Evolutionary conservation across 2,329 filamentous ascomycete genomes (phyloP).

Genomic region (Fusarium nisikadoi): DNA sequence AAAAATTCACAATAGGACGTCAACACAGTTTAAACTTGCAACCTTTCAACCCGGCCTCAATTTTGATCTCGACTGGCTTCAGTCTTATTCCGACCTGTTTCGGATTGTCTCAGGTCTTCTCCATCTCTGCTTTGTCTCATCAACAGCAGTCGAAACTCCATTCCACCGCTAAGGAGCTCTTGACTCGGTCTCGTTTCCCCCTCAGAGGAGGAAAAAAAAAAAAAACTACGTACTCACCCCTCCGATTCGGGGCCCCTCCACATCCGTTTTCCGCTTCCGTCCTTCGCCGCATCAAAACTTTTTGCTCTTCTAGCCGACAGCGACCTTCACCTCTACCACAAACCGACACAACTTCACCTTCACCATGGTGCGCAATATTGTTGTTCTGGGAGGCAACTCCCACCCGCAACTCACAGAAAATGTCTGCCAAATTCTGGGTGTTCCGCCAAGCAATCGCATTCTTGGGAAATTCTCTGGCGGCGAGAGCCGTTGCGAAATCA

Average conservation of each 20-base stretch:
- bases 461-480: constrained; percentile 94
- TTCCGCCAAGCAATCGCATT: constrained; percentile 85
- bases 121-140: constrained; percentile 1
- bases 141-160: constrained; percentile 12
- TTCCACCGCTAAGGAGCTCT: constrained; percentile 18
- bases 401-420: constrained; percentile 88
- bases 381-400: constrained; percentile 91
- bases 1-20: constrained; percentile 30
- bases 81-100: constrained; percentile 27
- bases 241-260: constrained; percentile 45
- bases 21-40: constrained; percentile 32
- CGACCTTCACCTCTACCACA: constrained; percentile 10
- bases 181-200: constrained; percentile 20
- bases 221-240: constrained; percentile 32
- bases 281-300: constrained; percentile 42
- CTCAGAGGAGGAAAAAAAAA: constrained; percentile 17
- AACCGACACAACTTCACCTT: constrained; percentile 27
- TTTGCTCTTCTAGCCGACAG: constrained; percentile 34
- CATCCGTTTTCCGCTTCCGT: constrained; percentile 45
- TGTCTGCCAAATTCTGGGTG: constrained; percentile 88
- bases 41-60: constrained; percentile 28
- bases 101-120: constrained; percentile 28
- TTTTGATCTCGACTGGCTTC: constrained; percentile 25
- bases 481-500: constrained; percentile 93
- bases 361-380: constrained; percentile 92